These are phyloP conservation scores for Lichtheimia ornata DNA, from an alignment of 371 early-diverging fungal species.

Conservation along the genomic window DNA sequence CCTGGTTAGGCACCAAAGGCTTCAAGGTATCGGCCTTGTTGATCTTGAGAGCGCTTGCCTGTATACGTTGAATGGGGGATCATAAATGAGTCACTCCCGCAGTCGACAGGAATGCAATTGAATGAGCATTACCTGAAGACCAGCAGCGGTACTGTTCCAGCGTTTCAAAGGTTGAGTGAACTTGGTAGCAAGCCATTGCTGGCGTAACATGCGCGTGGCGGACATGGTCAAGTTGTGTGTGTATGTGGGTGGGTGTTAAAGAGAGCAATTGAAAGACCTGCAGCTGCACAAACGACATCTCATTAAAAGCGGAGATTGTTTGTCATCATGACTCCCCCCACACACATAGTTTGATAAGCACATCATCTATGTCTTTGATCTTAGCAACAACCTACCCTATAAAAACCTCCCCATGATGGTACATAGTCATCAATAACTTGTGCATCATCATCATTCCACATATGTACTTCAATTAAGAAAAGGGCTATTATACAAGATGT, in stretches of 20 bases:
- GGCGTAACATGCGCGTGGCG: slow-evolving; percentile 13
- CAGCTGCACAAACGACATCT: no score
- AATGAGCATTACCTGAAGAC: slow-evolving; percentile 12
- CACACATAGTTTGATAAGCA: no score
- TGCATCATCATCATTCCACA: no score
- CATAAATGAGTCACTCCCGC: not conserved
- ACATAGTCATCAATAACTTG: no score
- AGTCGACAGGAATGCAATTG: not conserved
- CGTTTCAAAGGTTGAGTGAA: slow-evolving; percentile 17
- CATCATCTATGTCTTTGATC: no score
- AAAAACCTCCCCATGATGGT: no score
- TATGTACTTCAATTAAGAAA: no score
- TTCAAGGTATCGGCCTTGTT: slow-evolving; percentile 51
- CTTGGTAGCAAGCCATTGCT: slow-evolving; percentile 4
- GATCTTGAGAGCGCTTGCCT: slow-evolving; percentile 54
- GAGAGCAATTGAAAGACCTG: not conserved
- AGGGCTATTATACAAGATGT: no score
- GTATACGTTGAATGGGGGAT: not conserved
- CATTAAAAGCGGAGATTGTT: no score
- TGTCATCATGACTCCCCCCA: no score
- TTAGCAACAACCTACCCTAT: no score
- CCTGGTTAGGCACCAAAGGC: slow-evolving; percentile 70
- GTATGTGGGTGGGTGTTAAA: no score
- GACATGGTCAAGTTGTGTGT: not conserved
- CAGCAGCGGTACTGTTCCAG: slow-evolving; percentile 19